These are phyloP conservation scores for Arxiozyma slooffiae DNA, from an alignment of 1,139 yeast species.

Conservation along the genomic window DNA sequence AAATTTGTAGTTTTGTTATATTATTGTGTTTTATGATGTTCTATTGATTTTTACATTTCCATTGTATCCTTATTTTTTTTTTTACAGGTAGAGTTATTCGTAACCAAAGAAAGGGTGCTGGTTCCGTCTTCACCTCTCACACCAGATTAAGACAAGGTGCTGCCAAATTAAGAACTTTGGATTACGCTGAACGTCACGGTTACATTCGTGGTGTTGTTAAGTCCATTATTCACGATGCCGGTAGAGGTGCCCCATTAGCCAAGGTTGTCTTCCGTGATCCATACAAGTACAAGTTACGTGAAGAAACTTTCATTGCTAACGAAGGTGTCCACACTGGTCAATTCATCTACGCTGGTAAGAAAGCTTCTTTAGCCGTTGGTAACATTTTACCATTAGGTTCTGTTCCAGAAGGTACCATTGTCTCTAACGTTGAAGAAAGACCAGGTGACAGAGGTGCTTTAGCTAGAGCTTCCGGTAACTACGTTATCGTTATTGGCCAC, in stretches of 20 bases:
- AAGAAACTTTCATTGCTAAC: conserved; percentile 97
- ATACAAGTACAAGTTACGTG: conserved; percentile 95
- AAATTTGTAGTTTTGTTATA: background rate
- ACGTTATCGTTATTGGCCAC: conserved; percentile 98
- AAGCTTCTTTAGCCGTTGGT: conserved; percentile 95
- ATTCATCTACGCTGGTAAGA: conserved; percentile 97
- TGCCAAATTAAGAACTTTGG: conserved; percentile 98
- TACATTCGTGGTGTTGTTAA: conserved; percentile 98
- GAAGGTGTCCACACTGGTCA: conserved; percentile 99
- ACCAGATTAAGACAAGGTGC: conserved; percentile 99
- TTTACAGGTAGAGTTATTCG: conserved; percentile 97
- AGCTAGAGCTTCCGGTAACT: conserved; percentile 99
- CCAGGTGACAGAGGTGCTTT: conserved; percentile 99
- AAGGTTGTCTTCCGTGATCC: conserved; percentile 99
- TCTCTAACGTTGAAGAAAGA: conserved; percentile 96
- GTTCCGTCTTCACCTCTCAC: conserved; percentile 99
- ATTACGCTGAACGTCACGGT: conserved; percentile 99
- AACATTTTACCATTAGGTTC: conserved; percentile 94
- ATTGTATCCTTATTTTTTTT: conserved; percentile 4
- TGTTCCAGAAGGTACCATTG: conserved; percentile 98
- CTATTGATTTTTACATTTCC: conserved; percentile 12
- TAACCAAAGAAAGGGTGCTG: conserved; percentile 99
- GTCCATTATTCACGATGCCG: conserved; percentile 98
- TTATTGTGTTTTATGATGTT: background rate
- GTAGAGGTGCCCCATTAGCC: conserved; percentile 99